Evolutionary conservation across 2,329 filamentous ascomycete genomes (phyloP).

Genomic region (Fusarium avenaceum): DNA sequence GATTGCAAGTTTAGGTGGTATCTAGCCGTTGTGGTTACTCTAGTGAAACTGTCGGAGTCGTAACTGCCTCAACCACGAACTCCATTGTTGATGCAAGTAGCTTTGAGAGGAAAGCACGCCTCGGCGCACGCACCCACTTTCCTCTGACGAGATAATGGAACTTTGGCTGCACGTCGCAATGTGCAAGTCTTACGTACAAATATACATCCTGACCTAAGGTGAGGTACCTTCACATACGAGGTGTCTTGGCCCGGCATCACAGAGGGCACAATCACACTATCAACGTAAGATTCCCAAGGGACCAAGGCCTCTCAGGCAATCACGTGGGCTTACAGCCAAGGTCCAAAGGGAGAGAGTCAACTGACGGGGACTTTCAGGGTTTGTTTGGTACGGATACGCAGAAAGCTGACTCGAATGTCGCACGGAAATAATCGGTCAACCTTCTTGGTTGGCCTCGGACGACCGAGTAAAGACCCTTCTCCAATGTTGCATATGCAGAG

Average conservation of each 20-base stretch:
- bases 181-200: background rate
- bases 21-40: background rate
- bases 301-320: slow-evolving; percentile 35
- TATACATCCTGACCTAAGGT: background rate
- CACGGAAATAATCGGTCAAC: slow-evolving; percentile 32
- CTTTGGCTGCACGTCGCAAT: slow-evolving; percentile 8
- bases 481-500: slow-evolving; percentile 23
- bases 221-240: background rate
- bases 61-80: slow-evolving; percentile 21
- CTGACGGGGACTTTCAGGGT: slow-evolving; percentile 24
- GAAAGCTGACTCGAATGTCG: slow-evolving; percentile 26
- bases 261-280: slow-evolving; percentile 27
- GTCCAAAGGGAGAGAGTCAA: slow-evolving; percentile 22
- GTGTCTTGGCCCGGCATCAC: slow-evolving; percentile 27
- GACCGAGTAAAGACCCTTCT: slow-evolving; percentile 29
- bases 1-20: slow-evolving; percentile 8
- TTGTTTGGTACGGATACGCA: slow-evolving; percentile 1
- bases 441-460: slow-evolving; percentile 18
- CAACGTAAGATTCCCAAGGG: slow-evolving; percentile 12
- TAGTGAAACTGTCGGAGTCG: slow-evolving; percentile 6
- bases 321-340: slow-evolving; percentile 41
- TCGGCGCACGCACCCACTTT: slow-evolving; percentile 22
- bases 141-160: background rate
- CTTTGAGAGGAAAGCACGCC: slow-evolving; percentile 24
- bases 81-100: slow-evolving; percentile 31